A percentile compares a stretch with the other conserved stretches of the same genome.
These are phyloP conservation scores for Gyrodon lividus DNA, from an alignment of 768 basidiomycete genomes.

Conservation along the genomic window DNA sequence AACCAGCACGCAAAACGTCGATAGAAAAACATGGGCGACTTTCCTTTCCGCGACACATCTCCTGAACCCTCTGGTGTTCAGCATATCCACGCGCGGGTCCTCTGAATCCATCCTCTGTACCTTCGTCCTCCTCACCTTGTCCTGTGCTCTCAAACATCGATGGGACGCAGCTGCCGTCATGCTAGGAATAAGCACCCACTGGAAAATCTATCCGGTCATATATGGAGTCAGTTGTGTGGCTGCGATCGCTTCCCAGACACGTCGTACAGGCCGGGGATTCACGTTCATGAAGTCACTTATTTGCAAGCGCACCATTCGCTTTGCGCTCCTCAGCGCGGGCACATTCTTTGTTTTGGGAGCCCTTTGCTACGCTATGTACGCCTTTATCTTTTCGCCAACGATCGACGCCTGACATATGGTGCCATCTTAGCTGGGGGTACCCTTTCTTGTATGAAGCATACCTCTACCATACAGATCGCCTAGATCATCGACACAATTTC, in stretches of 20 bases:
- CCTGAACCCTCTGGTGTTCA: constrained; percentile 91
- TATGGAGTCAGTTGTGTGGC: constrained; percentile 77
- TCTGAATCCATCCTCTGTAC: constrained; percentile 87
- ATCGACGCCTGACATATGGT: background rate
- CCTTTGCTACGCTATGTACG: constrained; percentile 75
- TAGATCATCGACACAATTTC: constrained; percentile 98
- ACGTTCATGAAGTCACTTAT: constrained; percentile 40
- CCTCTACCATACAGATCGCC: constrained; percentile 85
- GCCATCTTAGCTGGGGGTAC: constrained; percentile 77
- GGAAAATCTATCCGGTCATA: constrained; percentile 96
- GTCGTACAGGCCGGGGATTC: constrained; percentile 16
- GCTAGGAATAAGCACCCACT: constrained; percentile 84
- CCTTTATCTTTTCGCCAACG: constrained; percentile 16
- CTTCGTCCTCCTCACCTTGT: constrained; percentile 71
- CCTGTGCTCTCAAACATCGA: constrained; percentile 51
- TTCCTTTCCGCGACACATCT: constrained; percentile 74
- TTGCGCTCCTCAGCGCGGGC: constrained; percentile 64
- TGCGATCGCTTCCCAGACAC: constrained; percentile 25
- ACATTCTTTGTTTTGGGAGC: constrained; percentile 65
- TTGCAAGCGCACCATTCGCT: constrained; percentile 56
- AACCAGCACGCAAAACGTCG: background rate
- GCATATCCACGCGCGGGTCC: constrained; percentile 95
- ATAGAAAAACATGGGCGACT: constrained; percentile 39
- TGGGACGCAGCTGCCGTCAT: constrained; percentile 70
- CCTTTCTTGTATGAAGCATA: constrained; percentile 92